Base-by-base conservation (phyloP, 306 rosid genomes). In the Corylus avellana region DNA sequence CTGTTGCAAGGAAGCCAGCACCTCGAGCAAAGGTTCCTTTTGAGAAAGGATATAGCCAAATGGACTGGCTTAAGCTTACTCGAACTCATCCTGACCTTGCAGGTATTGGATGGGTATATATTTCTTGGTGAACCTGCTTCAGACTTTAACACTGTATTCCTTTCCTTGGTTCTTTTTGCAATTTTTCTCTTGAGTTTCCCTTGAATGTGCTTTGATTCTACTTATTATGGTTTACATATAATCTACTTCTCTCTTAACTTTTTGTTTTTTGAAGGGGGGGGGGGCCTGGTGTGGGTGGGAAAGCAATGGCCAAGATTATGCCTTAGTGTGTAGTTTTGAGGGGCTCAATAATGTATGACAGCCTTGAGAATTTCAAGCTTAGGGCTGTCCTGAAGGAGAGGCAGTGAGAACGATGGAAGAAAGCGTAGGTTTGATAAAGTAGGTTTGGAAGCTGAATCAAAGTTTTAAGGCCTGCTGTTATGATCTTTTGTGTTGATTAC, bases 51-150 rank as follows among this genome's bases (percentile, higher is more conserved):
- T 93, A 92, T 73, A 95, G 99, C 88, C 99, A 88, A 86, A 90
- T 95, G 97, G 97, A 95, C 71, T 95, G 99, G 99, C 90, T 95
- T 61, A 95, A 89, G 92, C 97, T 95, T 76, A 93, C 94, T 67
- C 92, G 81, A 74, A 78, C 98, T 2, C 94, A 93, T 81, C 99
- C 98, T 22, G 97, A 95, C 75, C 96, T 95, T 82, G 98, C 98
- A 89, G 99, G 99, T 94, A 82, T 56, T 5, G 49, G 37, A 61
- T 55, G 29, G 49, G 69, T 22, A 53, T 44, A 35, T 44, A 35
- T 29, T 58, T 77, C 25, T 11, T 20, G 50, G 72, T 14, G 72
- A 77, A 37, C 56, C 18, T 78, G 32, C 55, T n/a, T 73, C 48
- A 48, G 46, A 56, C 44, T 18, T 75, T 71, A 5, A 12, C 54